A percentile compares a stretch with the other conserved stretches of the same genome.
Evolutionary conservation across 441 rosid genomes (phyloP).

Genomic region (Adansonia grandidieri): DNA sequence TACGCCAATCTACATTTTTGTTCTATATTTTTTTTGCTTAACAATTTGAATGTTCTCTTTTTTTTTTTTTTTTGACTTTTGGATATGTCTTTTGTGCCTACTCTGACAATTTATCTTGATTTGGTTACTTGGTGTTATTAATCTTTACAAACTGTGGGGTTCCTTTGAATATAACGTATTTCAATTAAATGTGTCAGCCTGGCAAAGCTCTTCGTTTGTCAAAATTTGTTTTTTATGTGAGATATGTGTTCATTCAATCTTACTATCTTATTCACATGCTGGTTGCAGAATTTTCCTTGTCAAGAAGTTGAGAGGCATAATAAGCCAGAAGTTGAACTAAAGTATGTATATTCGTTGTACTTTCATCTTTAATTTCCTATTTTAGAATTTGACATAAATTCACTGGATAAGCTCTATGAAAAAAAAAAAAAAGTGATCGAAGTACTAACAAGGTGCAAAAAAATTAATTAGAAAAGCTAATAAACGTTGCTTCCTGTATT

Average conservation of each 20-base stretch:
- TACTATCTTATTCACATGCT: slow-evolving; percentile 22
- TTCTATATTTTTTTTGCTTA: neutral
- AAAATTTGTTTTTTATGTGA: slow-evolving; percentile 6
- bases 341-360: slow-evolving; percentile 57
- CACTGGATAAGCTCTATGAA: neutral
- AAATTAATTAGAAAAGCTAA: neutral
- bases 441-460: slow-evolving; percentile 4
- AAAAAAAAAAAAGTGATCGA: neutral
- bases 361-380: neutral
- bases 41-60: neutral
- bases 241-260: neutral
- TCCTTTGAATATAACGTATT: neutral
- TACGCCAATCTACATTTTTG: neutral
- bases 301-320: slow-evolving; percentile 99
- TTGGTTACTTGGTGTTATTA: slow-evolving; percentile 16
- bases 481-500: neutral
- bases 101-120: slow-evolving; percentile 9
- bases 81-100: neutral
- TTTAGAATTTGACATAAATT: neutral
- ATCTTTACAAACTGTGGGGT: slow-evolving; percentile 6
- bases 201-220: slow-evolving; percentile 21
- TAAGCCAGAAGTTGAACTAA: slow-evolving; percentile 96
- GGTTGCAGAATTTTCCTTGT: slow-evolving; percentile 88
- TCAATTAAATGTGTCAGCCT: slow-evolving; percentile 21
- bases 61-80: neutral